Percentiles rank a stretch among this genome's conserved stretches.
These are phyloP conservation scores for Magnolia officinalis DNA, from an alignment of 164 flowering plant species.

Conservation along the genomic window DNA sequence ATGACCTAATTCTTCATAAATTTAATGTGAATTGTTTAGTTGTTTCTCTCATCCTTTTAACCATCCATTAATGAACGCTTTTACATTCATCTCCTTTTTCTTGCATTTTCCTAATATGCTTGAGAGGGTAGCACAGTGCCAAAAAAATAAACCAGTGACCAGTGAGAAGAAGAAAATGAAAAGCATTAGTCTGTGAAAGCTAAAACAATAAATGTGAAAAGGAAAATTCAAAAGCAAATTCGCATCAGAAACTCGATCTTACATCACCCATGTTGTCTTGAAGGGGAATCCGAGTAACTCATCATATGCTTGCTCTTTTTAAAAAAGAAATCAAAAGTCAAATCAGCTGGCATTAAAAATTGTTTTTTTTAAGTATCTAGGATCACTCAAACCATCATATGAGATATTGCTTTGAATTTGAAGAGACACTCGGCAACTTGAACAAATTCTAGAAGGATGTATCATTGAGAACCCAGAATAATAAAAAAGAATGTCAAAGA, in stretches of 20 bases:
- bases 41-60: neutral
- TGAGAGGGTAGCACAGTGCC: neutral
- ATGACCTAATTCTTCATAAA: too few species aligned
- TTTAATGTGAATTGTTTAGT: too few species aligned
- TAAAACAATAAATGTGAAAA: neutral
- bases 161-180: neutral
- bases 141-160: too few species aligned
- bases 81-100: neutral
- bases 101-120: neutral
- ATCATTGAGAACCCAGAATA: neutral
- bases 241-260: conserved; percentile 35
- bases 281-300: conserved; percentile 89
- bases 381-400: neutral
- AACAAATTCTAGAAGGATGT: neutral
- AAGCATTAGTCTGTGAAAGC: neutral
- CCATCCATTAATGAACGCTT: neutral
- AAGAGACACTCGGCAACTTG: neutral
- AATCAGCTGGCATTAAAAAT: too few species aligned
- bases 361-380: neutral
- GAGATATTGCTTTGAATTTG: neutral
- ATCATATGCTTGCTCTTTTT: conserved; percentile 40
- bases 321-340: too few species aligned
- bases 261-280: conserved; percentile 67
- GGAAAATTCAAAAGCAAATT: neutral
- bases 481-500: neutral